These are phyloP conservation scores for Torulaspora pretoriensis DNA, from an alignment of 1,139 yeast genomes.

Conservation along the genomic window DNA sequence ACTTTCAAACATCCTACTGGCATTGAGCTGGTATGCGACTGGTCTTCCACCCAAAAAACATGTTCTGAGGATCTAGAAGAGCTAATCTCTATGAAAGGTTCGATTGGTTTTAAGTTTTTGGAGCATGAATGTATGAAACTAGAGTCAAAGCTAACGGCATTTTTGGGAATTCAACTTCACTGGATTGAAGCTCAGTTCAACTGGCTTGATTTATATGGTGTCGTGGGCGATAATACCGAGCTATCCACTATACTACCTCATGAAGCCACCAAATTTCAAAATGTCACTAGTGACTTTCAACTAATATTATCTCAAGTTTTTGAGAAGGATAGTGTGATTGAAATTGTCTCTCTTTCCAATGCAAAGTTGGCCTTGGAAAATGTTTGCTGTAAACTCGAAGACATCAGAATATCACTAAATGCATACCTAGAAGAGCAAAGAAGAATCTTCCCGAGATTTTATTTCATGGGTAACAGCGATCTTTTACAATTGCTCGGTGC, in stretches of 20 bases:
- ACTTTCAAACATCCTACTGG: constrained; percentile 52
- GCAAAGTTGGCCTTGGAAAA: constrained; percentile 48
- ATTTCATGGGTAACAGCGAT: constrained; percentile 89
- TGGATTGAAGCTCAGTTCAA: constrained; percentile 89
- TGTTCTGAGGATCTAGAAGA: constrained; percentile 60
- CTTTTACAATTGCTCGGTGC: constrained; percentile 77
- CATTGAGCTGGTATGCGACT: constrained; percentile 58
- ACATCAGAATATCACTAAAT: constrained; percentile 62
- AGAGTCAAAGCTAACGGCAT: constrained; percentile 51
- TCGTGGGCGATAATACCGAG: constrained; percentile 59
- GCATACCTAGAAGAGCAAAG: constrained; percentile 82
- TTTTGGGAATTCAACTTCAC: constrained; percentile 53
- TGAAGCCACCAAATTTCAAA: constrained; percentile 66
- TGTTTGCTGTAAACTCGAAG: constrained; percentile 51
- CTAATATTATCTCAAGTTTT: constrained; percentile 49
- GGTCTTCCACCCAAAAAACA: constrained; percentile 61
- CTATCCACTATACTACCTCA: constrained; percentile 61
- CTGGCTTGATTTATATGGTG: constrained; percentile 83
- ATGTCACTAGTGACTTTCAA: constrained; percentile 58
- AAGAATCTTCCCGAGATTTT: constrained; percentile 73
- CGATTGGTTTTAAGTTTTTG: constrained; percentile 59
- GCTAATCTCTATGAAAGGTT: constrained; percentile 66
- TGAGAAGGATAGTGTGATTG: constrained; percentile 52
- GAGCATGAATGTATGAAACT: constrained; percentile 55
- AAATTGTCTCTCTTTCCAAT: constrained; percentile 52